Conservation (phyloP, 768 basidiomycete species). For the Suillus paluster region DNA sequence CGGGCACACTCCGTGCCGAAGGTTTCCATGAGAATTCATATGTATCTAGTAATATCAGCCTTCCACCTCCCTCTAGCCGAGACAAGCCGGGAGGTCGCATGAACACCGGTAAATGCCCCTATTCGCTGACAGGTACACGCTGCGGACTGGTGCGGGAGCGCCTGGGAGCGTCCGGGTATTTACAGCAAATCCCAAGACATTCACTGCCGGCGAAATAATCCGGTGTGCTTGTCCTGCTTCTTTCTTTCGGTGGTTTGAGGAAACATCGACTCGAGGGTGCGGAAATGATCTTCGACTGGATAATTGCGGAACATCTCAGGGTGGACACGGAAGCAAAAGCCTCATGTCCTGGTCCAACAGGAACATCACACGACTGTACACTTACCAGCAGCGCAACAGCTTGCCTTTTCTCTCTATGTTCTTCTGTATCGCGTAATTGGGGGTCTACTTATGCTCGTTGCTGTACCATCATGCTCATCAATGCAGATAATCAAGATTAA, state of each 20-base stretch:
- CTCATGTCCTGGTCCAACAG: slow-evolving; percentile 38
- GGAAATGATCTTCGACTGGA: not conserved
- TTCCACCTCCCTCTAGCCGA: too few species aligned
- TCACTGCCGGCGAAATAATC: slow-evolving; percentile 56
- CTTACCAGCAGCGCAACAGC: slow-evolving; percentile 53
- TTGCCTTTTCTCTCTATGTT: slow-evolving; percentile 43
- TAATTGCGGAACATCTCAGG: slow-evolving; percentile 8
- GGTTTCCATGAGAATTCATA: not conserved
- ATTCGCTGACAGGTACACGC: slow-evolving; percentile 9
- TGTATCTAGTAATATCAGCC: not conserved
- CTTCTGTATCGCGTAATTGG: slow-evolving; percentile 22
- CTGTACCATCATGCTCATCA: slow-evolving; percentile 30
- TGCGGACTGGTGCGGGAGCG: too few species aligned
- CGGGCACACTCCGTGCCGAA: too few species aligned
- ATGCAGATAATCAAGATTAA: slow-evolving; percentile 44
- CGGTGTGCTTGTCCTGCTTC: slow-evolving; percentile 52
- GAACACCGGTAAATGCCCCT: too few species aligned
- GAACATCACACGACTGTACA: slow-evolving; percentile 52
- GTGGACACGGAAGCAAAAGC: slow-evolving; percentile 9
- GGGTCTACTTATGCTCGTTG: slow-evolving; percentile 37
- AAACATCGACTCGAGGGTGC: slow-evolving; percentile 34
- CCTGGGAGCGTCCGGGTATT: slow-evolving; percentile 49
- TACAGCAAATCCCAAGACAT: slow-evolving; percentile 55
- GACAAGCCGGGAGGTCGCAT: too few species aligned
- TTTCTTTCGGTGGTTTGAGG: slow-evolving; percentile 50